Percentiles rank a stretch among this genome's conserved stretches.
These are phyloP conservation scores for Sugiyamaella pinicola DNA, from an alignment of 1,139 yeast species.

Conservation along the genomic window DNA sequence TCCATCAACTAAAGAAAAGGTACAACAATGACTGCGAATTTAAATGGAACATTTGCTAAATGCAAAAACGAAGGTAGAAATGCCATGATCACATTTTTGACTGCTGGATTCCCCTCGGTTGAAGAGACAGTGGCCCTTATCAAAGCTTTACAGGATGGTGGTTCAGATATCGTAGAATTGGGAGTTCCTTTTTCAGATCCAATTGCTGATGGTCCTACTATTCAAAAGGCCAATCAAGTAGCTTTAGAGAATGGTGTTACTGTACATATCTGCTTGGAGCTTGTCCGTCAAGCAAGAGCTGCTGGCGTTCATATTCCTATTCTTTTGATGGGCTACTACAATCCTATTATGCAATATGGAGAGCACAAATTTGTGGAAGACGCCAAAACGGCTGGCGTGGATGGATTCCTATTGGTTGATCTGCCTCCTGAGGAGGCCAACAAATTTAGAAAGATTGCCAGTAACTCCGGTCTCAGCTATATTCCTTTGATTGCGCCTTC, in stretches of 20 bases:
- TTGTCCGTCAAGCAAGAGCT: conserved; percentile 72
- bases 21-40: conserved; percentile 58
- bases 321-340: conserved; percentile 95
- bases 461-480: conserved; percentile 71
- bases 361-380: conserved; percentile 80
- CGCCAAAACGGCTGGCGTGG: conserved; percentile 85
- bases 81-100: conserved; percentile 87
- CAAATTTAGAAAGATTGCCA: conserved; percentile 73
- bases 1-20: not conserved
- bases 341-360: conserved; percentile 88
- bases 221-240: conserved; percentile 73
- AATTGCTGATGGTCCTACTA: conserved; percentile 97
- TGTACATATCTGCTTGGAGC: conserved; percentile 64
- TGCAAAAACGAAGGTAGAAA: conserved; percentile 75
- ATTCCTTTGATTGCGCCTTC: conserved; percentile 96
- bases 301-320: conserved; percentile 87
- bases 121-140: conserved; percentile 86
- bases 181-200: conserved; percentile 99
- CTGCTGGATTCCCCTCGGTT: conserved; percentile 90
- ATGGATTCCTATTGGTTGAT: conserved; percentile 92
- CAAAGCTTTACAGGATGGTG: conserved; percentile 89
- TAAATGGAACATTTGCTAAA: conserved; percentile 70
- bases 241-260: conserved; percentile 85
- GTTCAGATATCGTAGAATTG: conserved; percentile 90
- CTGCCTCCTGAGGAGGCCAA: conserved; percentile 98